phyloP scores from a whole-genome alignment of 2,329 filamentous ascomycete genomes.

The Penicillium fuscoglaucum region DNA sequence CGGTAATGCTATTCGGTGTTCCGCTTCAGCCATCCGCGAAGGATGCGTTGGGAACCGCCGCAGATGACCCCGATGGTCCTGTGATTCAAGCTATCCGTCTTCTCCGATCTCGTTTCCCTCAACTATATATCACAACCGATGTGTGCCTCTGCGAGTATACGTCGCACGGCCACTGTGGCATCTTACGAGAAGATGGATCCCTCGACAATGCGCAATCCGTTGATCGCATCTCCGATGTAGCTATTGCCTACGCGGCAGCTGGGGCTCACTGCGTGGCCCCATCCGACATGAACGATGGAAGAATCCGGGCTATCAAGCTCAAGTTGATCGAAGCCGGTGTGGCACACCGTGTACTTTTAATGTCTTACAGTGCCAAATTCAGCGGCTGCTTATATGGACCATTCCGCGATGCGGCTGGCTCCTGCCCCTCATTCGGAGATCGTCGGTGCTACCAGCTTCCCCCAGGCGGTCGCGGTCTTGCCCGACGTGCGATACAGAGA shows the following conservation, averaged over 20 bases:
- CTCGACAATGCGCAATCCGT: conserved; percentile 93
- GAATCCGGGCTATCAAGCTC: conserved; percentile 95
- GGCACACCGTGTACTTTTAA: conserved; percentile 84
- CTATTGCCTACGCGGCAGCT: conserved; percentile 92
- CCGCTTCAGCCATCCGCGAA: conserved; percentile 78
- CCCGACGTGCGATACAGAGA: conserved; percentile 81
- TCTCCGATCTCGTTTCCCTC: conserved; percentile 79
- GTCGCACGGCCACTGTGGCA: conserved; percentile 95
- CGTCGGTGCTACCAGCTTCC: conserved; percentile 96
- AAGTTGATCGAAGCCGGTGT: conserved; percentile 95
- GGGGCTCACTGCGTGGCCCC: conserved; percentile 96
- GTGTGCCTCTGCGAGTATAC: conserved; percentile 99
- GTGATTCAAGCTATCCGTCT: conserved; percentile 86
- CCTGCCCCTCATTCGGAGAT: conserved; percentile 87
- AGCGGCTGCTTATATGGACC: conserved; percentile 94
- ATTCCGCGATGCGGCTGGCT: conserved; percentile 94
- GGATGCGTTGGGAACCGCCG: conserved; percentile 85
- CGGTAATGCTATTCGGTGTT: conserved; percentile 94
- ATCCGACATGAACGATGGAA: conserved; percentile 98
- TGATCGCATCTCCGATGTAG: conserved; percentile 94
- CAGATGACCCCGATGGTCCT: conserved; percentile 89
- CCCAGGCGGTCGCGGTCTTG: conserved; percentile 85
- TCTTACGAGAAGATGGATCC: conserved; percentile 86
- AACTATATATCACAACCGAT: conserved; percentile 86
- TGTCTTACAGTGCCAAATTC: conserved; percentile 99